phyloP scores from a whole-genome alignment of 495 filamentous ascomycete genomes.

The Rusavskia elegans region DNA sequence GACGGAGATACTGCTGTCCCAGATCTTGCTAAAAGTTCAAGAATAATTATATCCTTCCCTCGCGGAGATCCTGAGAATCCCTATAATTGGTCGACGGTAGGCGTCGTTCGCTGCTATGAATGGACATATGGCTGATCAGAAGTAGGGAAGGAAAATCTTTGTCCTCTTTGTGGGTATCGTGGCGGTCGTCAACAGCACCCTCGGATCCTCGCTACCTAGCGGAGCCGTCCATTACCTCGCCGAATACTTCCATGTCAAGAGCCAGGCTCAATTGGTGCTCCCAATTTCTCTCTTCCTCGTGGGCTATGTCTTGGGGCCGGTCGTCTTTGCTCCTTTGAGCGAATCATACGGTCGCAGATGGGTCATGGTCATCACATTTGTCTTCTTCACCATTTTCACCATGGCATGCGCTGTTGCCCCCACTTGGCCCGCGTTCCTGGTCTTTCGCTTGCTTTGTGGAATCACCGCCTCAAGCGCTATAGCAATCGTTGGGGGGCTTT shows the following conservation, averaged over 20 bases:
- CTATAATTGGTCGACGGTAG: constrained; percentile 36
- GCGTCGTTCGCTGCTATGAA: background rate
- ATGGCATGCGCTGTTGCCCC: constrained; percentile 55
- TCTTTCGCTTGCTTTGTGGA: constrained; percentile 54
- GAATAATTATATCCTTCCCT: constrained; percentile 31
- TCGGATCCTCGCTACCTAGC: constrained; percentile 50
- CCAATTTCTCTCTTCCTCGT: constrained; percentile 63
- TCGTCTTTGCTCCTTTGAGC: constrained; percentile 53
- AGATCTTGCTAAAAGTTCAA: constrained; percentile 11
- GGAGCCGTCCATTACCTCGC: constrained; percentile 43
- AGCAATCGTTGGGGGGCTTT: constrained; percentile 54
- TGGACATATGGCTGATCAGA: too few species aligned
- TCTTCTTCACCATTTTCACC: constrained; percentile 48
- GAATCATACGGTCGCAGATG: constrained; percentile 52
- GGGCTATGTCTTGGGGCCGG: constrained; percentile 49
- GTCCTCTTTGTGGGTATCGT: constrained; percentile 41
- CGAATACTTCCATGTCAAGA: constrained; percentile 39
- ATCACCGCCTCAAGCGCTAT: constrained; percentile 51
- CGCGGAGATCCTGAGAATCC: constrained; percentile 36
- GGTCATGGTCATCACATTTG: constrained; percentile 44
- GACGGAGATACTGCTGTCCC: background rate
- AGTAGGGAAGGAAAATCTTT: constrained; percentile 35
- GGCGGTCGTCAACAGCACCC: constrained; percentile 57
- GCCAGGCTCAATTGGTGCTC: constrained; percentile 42
- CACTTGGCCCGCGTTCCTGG: constrained; percentile 45